Base-by-base conservation (phyloP, 2,329 filamentous ascomycete species). In the Scedosporium aurantiacum region DNA sequence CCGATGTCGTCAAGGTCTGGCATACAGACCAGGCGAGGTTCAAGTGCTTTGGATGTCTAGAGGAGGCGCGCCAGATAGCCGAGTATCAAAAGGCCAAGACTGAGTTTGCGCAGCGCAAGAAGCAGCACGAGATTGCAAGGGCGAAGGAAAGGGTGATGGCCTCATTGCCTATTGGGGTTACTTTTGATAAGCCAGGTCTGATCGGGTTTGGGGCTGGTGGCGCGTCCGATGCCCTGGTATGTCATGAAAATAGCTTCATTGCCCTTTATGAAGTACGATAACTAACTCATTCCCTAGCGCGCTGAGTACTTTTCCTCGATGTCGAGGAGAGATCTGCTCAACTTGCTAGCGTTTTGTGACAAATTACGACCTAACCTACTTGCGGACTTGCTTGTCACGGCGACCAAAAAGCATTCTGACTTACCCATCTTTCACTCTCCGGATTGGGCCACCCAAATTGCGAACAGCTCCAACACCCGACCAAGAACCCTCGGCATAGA, bases 391-490 rank as follows among this genome's bases (percentile, higher is more conserved):
- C 68, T 77, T 27, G 72, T 75, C 7, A 76, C 74, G 2, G 70
- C 77, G n/a, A 73, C 76, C 6, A 75, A 71, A 61, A 73, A 69
- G 56, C 74, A 78, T 47, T 73, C 75, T 0, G 70, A 73, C n/a
- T 68, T 78, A 2, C 75, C 75, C 23, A 72, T 78, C 3, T 78
- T 77, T 62, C 66, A 72, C 62, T 72, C 72, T 0, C 75, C 75
- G 5, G 72, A 76, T 62, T 78, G 76, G 76, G 69, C 72, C 32
- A 56, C 63, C 14, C 64, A 58, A n/a, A 52, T 66, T 28, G 27
- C 47, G 7, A 23, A n/a, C 16, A 41, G 45, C 21, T 5, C 27
- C 32, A 27, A 40, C n/a, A 18, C 45, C 16, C n/a, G 32, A 5
- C n/a, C 10, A 16, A 55, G 47, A 32, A 12, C 28, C 27, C 28